Evolutionary conservation across 805 yeast genomes (phyloP).

Genomic region (Lachancea fermentati): DNA sequence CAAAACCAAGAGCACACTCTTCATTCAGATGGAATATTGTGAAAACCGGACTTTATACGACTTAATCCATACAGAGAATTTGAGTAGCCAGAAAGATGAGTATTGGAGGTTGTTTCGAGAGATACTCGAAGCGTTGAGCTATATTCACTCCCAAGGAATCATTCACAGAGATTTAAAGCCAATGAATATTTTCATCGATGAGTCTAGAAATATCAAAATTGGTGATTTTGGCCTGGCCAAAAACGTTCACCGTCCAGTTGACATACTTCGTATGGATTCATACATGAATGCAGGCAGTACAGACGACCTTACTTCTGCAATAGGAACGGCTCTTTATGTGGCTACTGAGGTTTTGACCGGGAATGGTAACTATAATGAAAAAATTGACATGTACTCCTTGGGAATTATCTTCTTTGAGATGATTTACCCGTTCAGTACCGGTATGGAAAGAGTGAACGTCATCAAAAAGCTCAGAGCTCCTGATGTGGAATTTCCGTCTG

Average conservation of each 20-base stretch:
- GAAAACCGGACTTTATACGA: slow-evolving; percentile 88
- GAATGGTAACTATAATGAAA: slow-evolving; percentile 74
- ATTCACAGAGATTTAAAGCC: slow-evolving; percentile 96
- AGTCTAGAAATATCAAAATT: slow-evolving; percentile 78
- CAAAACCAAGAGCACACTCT: slow-evolving; percentile 59
- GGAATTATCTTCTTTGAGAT: slow-evolving; percentile 95
- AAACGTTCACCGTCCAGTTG: slow-evolving; percentile 56
- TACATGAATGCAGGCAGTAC: slow-evolving; percentile 27
- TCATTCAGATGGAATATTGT: slow-evolving; percentile 98
- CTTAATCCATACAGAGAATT: slow-evolving; percentile 67
- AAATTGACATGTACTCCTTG: slow-evolving; percentile 91
- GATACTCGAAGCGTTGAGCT: slow-evolving; percentile 80
- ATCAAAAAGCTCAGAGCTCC: slow-evolving; percentile 58
- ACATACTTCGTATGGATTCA: slow-evolving; percentile 30
- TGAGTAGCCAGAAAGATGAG: slow-evolving; percentile 64
- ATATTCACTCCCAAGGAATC: slow-evolving; percentile 89
- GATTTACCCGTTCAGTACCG: slow-evolving; percentile 80
- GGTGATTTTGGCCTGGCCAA: slow-evolving; percentile 98
- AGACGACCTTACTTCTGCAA: slow-evolving; percentile 84
- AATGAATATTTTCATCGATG: slow-evolving; percentile 91
- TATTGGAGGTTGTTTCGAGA: slow-evolving; percentile 90
- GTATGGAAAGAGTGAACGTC: slow-evolving; percentile 84
- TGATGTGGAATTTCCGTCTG: slow-evolving; percentile 62
- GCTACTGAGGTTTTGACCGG: slow-evolving; percentile 84
- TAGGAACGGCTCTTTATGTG: slow-evolving; percentile 90